Evolutionary conservation across 306 rosid genomes (phyloP).

Genomic region (Corylus avellana): DNA sequence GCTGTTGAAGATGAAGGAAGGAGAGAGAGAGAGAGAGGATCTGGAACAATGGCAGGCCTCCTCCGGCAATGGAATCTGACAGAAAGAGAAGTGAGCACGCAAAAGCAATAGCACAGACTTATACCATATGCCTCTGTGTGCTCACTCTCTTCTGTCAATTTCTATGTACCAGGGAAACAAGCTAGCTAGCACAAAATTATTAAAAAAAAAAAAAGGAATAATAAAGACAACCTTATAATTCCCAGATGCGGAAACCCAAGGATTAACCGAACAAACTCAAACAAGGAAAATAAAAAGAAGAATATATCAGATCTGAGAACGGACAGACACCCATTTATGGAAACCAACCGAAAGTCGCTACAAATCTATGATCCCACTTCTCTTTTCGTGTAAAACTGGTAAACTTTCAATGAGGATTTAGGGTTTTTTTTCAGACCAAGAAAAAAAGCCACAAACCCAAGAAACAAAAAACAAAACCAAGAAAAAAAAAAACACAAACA

Average conservation of each 20-base stretch:
- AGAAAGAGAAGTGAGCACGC: slow-evolving; percentile 92
- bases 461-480: background rate
- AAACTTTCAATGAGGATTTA: slow-evolving; percentile 31
- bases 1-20: background rate
- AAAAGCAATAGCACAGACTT: slow-evolving; percentile 58
- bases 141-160: slow-evolving; percentile 99
- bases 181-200: too few species aligned
- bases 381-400: background rate
- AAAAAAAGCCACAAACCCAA: background rate
- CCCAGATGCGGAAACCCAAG: slow-evolving; percentile 33
- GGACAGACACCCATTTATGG: slow-evolving; percentile 27
- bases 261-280: background rate
- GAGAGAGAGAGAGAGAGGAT: background rate
- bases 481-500: background rate
- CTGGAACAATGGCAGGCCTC: slow-evolving; percentile 28
- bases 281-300: slow-evolving; percentile 7
- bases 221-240: slow-evolving; percentile 4
- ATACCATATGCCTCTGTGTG: slow-evolving; percentile 79
- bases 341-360: slow-evolving; percentile 16
- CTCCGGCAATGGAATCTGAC: slow-evolving; percentile 65
- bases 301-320: slow-evolving; percentile 54
- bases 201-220: background rate
- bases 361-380: slow-evolving; percentile 24
- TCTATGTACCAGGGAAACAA: slow-evolving; percentile 48
- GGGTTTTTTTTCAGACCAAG: slow-evolving; percentile 35